Base-by-base conservation (phyloP, 1,284 basidiomycete species). In the Pterulicium gracile region DNA sequence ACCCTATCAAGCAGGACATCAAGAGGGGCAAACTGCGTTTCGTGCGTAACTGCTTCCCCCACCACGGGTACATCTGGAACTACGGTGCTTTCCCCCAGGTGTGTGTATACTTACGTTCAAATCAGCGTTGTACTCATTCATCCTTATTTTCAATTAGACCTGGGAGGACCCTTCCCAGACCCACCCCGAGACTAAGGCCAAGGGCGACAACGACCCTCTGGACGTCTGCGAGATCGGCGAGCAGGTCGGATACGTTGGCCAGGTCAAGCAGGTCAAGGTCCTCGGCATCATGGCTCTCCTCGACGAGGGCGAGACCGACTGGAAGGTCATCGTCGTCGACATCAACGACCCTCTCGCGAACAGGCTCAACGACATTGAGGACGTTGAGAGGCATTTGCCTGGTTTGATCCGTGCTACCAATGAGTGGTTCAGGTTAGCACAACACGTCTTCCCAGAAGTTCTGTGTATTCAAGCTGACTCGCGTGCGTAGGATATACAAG, bases 151-250 rank as follows among this genome's bases (percentile, higher is more conserved):
- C 17, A 40, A 10, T n/a, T 65, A 98, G 88, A 98, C 96, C 44
- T 99, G 95, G 95, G 96, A 99, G 65, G 96, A 98, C 69, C 96
- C 96, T 42, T 67, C 73, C 56, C 71, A 75, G 57, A 74, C 74
- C 47, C 95, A 99, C 68, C 77, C 93, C 49, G 96, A 99, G 75
- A 98, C 96, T 62, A 98, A 98, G 71, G 96, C 96, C 53, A 89
- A 88, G 71, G 96, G 96, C 51, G 96, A 99, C 76, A 97, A 98
- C 62, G 96, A 99, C 72, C 96, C 96, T 53, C 85, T 99, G 56
- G 96, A 99, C 68, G 95, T 99, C 53, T 98, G 96, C 69, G 96
- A 99, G 73, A 98, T 99, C 61, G 96, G 96, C 53, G 96, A 99
- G 69, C 91, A 95, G 65, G 90, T 98, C 58, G 96, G 94, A 54